Evolutionary conservation across 345 rosid species (phyloP).

Genomic region (Corchorus olitorius): DNA sequence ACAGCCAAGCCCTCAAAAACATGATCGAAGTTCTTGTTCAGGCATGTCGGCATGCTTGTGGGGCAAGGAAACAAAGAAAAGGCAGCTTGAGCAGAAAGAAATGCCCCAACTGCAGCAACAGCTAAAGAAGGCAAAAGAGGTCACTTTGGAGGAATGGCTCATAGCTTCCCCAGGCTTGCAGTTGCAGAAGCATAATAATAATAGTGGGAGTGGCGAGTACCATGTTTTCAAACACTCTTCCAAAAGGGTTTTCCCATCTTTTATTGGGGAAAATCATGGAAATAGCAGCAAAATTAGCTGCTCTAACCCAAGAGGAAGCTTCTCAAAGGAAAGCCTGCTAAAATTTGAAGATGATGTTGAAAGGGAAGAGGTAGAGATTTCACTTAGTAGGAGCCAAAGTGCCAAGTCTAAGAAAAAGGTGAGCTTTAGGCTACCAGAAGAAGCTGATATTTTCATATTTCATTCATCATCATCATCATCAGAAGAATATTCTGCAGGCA

Average conservation of each 20-base stretch:
- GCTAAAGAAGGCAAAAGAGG: conserved; percentile 1
- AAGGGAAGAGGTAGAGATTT: neutral
- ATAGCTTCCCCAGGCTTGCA: conserved; percentile 27
- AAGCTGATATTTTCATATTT: conserved; percentile 39
- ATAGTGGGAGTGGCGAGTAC: conserved; percentile 26
- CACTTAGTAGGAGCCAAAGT: conserved; percentile 18
- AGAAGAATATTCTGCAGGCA: conserved; percentile 2
- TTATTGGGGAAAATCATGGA: conserved; percentile 6
- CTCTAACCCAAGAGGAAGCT: conserved; percentile 23
- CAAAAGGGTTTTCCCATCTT: conserved; percentile 35
- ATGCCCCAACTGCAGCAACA: neutral
- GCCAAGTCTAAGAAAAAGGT: conserved; percentile 43
- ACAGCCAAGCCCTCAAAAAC: conserved; percentile 14
- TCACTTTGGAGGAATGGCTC: conserved; percentile 40
- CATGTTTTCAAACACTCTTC: conserved; percentile 24
- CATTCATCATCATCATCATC: neutral
- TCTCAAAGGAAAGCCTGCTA: conserved; percentile 21
- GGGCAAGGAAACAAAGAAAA: conserved; percentile 14
- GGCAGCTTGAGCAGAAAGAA: conserved; percentile 1
- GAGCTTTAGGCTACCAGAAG: conserved; percentile 45
- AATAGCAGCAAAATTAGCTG: neutral
- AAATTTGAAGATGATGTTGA: conserved; percentile 17
- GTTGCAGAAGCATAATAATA: neutral
- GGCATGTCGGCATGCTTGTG: conserved; percentile 7
- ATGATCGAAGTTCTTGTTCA: conserved; percentile 11